Base-by-base conservation (phyloP, 495 filamentous ascomycete species). In the Lophiostoma macrostomum region DNA sequence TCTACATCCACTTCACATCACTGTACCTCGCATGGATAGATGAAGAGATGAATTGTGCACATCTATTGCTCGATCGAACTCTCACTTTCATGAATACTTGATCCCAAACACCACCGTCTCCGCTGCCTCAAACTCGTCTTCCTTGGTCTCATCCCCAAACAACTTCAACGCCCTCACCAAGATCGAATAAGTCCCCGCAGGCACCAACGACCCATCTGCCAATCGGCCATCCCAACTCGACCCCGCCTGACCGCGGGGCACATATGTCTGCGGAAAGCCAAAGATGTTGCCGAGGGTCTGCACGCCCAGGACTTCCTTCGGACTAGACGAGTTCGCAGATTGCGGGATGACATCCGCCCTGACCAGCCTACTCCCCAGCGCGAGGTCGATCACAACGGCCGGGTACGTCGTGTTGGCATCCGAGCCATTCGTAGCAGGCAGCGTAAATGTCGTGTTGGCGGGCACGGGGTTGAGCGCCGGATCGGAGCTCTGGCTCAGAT, bases 391-490 rank as follows among this genome's bases (percentile, higher is more conserved):
- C 3, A 28, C 25, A 28, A 45, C 12, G 27, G 24, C 27, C 4
- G 42, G 42, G 42, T 14, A 45, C 11, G 4, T 18, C 1, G 42
- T 32, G 32, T 36, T 36, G 13, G 42, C 12, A 4, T 24, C n/a
- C 13, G 42, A 13, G 24, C 42, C 42, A n/a, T 45, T 45, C 19
- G 32, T 36, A n/a, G 24, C 42, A 30, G 51, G 51, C 14, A 55
- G 20, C 11, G 22, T 22, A 23, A 55, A 47, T 8, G 41, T 46
- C 12, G 27, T 46, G 40, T 38, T 39, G 18, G 16, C 29, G 5
- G 14, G 12, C 11, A 36, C 5, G 3, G 41, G 30, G 27, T 19
- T 24, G 18, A 27, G n/a, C 41, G 19, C 41, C 36, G 14, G 12
- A 18, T 48, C 42, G 34, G 27, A 29, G 24, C 25, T 18, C 8